phyloP scores from a whole-genome alignment of 106 monocot genomes.

The Dendrobium officinale region DNA sequence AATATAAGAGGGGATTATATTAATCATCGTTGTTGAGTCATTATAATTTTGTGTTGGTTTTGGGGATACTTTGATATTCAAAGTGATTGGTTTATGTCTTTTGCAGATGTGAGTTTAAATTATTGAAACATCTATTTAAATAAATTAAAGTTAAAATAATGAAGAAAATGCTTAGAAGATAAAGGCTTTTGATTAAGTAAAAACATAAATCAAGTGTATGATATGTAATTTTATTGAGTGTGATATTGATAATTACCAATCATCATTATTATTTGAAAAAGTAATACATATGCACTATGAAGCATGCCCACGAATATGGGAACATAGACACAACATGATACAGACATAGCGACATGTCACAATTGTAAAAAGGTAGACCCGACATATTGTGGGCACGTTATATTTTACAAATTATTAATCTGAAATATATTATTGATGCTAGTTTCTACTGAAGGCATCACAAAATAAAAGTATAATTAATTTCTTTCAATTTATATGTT shows the following conservation, averaged over 20 bases:
- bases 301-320: too few species aligned
- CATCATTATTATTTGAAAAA: not conserved
- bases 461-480: too few species aligned
- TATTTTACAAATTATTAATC: too few species aligned
- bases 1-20: not conserved
- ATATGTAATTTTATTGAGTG: not conserved
- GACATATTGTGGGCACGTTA: too few species aligned
- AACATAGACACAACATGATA: too few species aligned
- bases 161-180: not conserved
- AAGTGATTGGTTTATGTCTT: not conserved
- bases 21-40: not conserved
- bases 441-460: too few species aligned
- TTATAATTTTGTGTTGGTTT: not conserved
- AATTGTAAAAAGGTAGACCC: too few species aligned
- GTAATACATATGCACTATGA: not conserved
- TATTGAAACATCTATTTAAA: not conserved
- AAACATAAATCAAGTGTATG: not conserved
- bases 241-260: not conserved
- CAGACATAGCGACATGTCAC: too few species aligned
- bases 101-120: not conserved
- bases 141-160: not conserved
- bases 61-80: not conserved
- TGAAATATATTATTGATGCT: too few species aligned
- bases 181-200: not conserved
- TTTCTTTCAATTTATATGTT: too few species aligned